Base-by-base conservation (phyloP, 192 early-diverging fungal genomes). In the Podila epicladia region DNA sequence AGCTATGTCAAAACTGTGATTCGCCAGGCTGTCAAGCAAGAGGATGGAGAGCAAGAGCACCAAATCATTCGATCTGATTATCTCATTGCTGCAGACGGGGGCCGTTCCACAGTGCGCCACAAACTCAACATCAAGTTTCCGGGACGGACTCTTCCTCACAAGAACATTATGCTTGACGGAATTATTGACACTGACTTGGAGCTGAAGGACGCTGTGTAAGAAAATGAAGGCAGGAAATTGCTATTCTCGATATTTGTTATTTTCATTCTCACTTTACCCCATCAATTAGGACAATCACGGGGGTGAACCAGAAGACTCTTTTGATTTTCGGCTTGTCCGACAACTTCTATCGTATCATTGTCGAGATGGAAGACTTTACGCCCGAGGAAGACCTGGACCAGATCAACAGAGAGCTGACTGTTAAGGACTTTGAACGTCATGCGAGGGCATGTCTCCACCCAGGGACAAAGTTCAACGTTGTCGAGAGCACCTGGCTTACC, bases 261-360 rank as follows among this genome's bases (percentile, higher is more conserved):
- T 37, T 1, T 0, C 35, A 9, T 37, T 37, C 35, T 37, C 35
- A 37, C 35, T 62, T 69, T 60, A 22, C 11, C 53, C 49, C 2
- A 15, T 45, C 7, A 24, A 26, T 32, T 22, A 79, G 76, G 11
- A 70, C 72, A 22, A 68, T 79, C 48, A 72, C 72, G 55, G 76
- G 70, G 28, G 19, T 29, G 3, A 72, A 72, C 35, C 72, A 72
- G 33, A 53, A 67, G 41, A 79, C 70, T 11, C 65, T 79, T 62
- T 59, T 72, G 45, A 20, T 72, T 2, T 79, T 79, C 61, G 60
- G 65, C 11, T 49, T 79, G 38, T 67, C 64, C 20, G 50, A 64
- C n/a, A 70, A 70, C 2, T 13, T 57, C 31, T 65, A 68, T 4
- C 76, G 76, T 1, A 51, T 79, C 58, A 79, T 79, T 45, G 41